Conservation (phyloP, 352 stramenopile species). For the Phytophthora sansomeana region DNA sequence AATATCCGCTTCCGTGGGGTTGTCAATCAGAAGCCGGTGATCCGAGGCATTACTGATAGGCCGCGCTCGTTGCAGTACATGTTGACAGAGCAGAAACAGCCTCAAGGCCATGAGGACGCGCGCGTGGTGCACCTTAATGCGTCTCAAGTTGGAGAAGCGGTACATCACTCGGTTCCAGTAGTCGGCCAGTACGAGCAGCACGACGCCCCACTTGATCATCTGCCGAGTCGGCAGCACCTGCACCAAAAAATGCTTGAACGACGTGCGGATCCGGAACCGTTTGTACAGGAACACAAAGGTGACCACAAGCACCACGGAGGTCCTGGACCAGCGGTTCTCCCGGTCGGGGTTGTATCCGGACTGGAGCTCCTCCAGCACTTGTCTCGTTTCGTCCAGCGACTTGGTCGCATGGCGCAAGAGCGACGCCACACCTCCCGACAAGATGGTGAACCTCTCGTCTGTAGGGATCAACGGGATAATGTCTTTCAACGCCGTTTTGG, state of each 20-base stretch:
- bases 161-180: constrained; percentile 86
- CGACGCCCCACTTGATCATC: constrained; percentile 68
- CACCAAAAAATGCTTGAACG: constrained; percentile 70
- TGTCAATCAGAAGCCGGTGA: constrained; percentile 83
- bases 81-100: constrained; percentile 84
- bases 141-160: constrained; percentile 82
- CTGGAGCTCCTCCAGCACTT: constrained; percentile 84
- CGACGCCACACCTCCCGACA: constrained; percentile 80
- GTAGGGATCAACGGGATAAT: constrained; percentile 89
- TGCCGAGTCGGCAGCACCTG: constrained; percentile 72
- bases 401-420: constrained; percentile 85
- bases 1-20: constrained; percentile 87
- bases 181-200: constrained; percentile 60
- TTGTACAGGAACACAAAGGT: constrained; percentile 75
- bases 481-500: constrained; percentile 88
- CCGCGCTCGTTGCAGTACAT: constrained; percentile 81
- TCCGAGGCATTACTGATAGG: constrained; percentile 77
- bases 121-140: constrained; percentile 88
- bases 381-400: constrained; percentile 79
- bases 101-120: constrained; percentile 86
- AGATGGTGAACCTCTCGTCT: constrained; percentile 83
- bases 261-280: constrained; percentile 74
- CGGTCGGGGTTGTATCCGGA: constrained; percentile 84
- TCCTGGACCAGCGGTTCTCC: constrained; percentile 88
- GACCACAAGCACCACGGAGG: constrained; percentile 62